These are phyloP conservation scores for Perkinsus chesapeaki DNA, from an alignment of 169 alveolate species.

Conservation along the genomic window DNA sequence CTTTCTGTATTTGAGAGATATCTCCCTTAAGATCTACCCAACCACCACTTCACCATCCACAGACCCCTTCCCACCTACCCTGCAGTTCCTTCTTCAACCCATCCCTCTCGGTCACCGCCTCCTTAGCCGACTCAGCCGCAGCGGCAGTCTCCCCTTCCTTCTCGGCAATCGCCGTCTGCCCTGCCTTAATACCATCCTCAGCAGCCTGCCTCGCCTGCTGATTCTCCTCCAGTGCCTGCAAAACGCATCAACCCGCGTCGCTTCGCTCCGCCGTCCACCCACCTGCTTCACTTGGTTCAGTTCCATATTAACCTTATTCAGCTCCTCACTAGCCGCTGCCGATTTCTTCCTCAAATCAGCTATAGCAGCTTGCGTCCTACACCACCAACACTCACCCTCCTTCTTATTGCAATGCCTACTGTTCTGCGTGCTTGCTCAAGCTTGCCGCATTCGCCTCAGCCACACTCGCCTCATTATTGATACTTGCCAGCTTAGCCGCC, in stretches of 20 bases:
- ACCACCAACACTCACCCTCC: neutral
- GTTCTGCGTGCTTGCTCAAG: neutral
- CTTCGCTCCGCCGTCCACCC: neutral
- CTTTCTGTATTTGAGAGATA: neutral
- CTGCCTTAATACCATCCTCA: neutral
- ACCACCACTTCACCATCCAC: neutral
- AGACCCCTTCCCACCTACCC: neutral
- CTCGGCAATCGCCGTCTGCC: neutral
- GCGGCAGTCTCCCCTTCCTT: neutral
- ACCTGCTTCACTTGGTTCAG: neutral
- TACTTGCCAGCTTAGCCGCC: neutral
- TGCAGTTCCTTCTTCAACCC: neutral
- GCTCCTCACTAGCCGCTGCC: neutral
- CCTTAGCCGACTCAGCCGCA: neutral
- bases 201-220: neutral
- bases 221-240: neutral
- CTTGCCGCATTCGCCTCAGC: neutral
- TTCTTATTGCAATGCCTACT: neutral
- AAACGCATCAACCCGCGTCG: neutral
- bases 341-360: neutral
- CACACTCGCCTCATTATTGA: neutral
- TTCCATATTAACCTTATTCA: neutral
- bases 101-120: neutral
- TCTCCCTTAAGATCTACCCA: neutral
- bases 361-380: neutral